These are phyloP conservation scores for Jacaranda copaia DNA, from an alignment of 257 asterid species.

Conservation along the genomic window DNA sequence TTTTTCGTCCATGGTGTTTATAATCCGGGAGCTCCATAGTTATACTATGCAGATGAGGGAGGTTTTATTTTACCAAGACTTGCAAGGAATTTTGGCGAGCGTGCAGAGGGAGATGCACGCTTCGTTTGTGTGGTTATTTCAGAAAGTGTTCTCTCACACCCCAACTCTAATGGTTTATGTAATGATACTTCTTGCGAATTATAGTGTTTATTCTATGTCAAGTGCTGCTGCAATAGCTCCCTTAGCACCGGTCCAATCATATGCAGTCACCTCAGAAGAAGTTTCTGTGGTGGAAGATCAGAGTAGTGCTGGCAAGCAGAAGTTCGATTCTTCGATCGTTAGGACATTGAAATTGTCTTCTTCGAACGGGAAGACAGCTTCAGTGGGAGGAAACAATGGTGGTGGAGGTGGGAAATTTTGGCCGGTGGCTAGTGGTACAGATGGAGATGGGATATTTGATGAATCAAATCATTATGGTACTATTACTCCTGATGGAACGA, in stretches of 20 bases:
- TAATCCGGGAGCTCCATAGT: conserved; percentile 85
- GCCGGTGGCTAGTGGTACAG: conserved; percentile 68
- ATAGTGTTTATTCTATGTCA: conserved; percentile 82
- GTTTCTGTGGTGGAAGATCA: conserved; percentile 59
- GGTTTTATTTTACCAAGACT: conserved; percentile 68
- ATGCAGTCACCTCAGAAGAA: conserved; percentile 43
- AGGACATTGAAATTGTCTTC: conserved; percentile 58
- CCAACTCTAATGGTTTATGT: conserved; percentile 92
- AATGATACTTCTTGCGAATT: conserved; percentile 93
- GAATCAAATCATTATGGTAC: conserved; percentile 44
- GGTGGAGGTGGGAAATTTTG: conserved; percentile 75
- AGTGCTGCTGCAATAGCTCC: conserved; percentile 61
- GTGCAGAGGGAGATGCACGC: conserved; percentile 90
- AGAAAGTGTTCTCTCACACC: conserved; percentile 90
- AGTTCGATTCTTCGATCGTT: conserved; percentile 61
- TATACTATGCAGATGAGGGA: conserved; percentile 84
- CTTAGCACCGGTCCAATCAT: conserved; percentile 45
- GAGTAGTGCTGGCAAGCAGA: conserved; percentile 20
- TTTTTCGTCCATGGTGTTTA: conserved; percentile 94
- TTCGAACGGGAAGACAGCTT: conserved; percentile 60
- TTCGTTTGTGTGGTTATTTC: conserved; percentile 94
- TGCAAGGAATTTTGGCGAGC: conserved; percentile 76
- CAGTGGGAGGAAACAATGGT: conserved; percentile 67
- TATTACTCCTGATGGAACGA: conserved; percentile 49
- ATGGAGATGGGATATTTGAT: conserved; percentile 82